Conservation (phyloP, 371 early-diverging fungal species). For the Mucor racemosus region DNA sequence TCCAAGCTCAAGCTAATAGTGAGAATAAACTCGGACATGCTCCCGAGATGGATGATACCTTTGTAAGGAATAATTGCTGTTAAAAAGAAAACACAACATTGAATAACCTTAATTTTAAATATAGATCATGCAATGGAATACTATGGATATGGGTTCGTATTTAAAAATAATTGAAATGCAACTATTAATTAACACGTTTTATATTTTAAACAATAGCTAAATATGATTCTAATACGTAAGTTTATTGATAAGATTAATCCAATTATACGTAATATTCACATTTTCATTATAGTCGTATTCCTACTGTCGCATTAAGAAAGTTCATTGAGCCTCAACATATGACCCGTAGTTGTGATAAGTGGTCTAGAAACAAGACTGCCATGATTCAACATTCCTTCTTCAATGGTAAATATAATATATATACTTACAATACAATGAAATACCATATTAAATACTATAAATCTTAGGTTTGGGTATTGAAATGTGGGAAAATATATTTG, state of each 20-base stretch:
- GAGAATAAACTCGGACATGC: conserved; percentile 3
- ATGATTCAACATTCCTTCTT: conserved; percentile 37
- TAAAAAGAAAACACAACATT: background rate
- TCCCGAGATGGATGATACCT: conserved; percentile 2
- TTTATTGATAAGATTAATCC: background rate
- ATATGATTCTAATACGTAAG: conserved; percentile 29
- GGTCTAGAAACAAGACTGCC: conserved; percentile 38
- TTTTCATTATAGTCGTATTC: conserved; percentile 22
- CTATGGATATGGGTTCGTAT: conserved; percentile 25
- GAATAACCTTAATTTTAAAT: background rate
- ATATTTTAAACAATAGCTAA: conserved; percentile 19
- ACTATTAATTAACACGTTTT: background rate
- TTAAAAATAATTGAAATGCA: background rate
- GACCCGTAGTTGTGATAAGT: conserved; percentile 30
- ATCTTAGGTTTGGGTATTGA: conserved; percentile 33
- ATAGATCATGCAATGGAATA: conserved; percentile 33
- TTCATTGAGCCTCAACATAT: conserved; percentile 33
- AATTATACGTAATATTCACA: background rate
- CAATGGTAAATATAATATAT: conserved; percentile 21
- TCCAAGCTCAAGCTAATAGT: conserved; percentile 18
- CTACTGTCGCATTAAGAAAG: conserved; percentile 32
- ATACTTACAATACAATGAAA: background rate
- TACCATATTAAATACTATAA: background rate
- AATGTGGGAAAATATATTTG: conserved; percentile 40
- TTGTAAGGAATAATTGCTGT: background rate